phyloP scores from a whole-genome alignment of 176 grass and related monocot species.

The Tillandsia leiboldiana region DNA sequence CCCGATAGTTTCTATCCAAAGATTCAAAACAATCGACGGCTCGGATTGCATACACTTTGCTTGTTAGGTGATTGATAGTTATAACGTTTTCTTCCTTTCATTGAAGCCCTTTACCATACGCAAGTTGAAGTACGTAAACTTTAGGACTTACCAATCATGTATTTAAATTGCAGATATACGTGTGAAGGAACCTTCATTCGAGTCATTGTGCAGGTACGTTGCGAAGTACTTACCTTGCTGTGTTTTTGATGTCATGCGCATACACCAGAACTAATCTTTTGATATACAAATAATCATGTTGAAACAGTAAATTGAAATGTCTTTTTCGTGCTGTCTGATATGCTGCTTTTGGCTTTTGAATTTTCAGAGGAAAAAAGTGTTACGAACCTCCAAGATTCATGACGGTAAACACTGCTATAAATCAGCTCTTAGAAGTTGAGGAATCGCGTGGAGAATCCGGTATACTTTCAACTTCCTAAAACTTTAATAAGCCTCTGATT shows the following conservation, averaged over 20 bases:
- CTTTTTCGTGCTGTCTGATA: no score
- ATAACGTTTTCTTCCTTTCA: not conserved
- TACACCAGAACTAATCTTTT: not conserved
- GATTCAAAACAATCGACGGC: conserved; percentile 65
- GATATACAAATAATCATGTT: not conserved
- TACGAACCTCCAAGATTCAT: conserved; percentile 93
- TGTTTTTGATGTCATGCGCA: not conserved
- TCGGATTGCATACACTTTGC: conserved; percentile 90
- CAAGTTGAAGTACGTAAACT: not conserved
- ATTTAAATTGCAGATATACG: conserved; percentile 56
- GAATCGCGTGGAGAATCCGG: conserved; percentile 39
- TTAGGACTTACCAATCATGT: conserved; percentile 14
- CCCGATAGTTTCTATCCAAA: conserved; percentile 96
- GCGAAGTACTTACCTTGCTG: not conserved
- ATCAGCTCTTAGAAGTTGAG: conserved; percentile 89
- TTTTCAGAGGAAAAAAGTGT: conserved; percentile 74
- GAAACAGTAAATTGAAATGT: no score
- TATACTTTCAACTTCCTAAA: conserved; percentile 18
- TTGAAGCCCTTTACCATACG: not conserved
- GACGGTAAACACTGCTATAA: conserved; percentile 80
- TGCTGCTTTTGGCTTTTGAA: conserved; percentile 8
- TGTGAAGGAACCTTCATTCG: conserved; percentile 80
- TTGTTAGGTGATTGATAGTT: conserved; percentile 53
- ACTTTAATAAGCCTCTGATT: not conserved
- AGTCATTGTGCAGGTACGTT: conserved; percentile 85